These are phyloP conservation scores for Fusarium decemcellulare DNA, from an alignment of 2,329 filamentous ascomycete genomes.

Conservation along the genomic window DNA sequence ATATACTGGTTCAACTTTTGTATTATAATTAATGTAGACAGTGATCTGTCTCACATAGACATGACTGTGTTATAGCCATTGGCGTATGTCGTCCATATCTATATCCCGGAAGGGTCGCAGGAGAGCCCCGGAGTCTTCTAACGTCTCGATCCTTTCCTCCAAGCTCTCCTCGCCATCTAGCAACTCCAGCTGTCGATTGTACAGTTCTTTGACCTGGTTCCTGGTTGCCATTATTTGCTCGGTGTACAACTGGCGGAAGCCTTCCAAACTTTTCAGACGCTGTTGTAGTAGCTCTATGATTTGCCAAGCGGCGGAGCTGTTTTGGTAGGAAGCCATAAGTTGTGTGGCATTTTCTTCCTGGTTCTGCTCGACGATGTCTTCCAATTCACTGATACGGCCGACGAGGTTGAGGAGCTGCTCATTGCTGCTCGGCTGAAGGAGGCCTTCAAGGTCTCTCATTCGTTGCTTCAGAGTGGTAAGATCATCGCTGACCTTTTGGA, in stretches of 20 bases:
- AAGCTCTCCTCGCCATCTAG: slow-evolving; percentile 65
- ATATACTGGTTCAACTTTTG: no score
- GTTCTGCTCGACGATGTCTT: slow-evolving; percentile 68
- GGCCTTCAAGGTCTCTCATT: slow-evolving; percentile 53
- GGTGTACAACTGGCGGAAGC: slow-evolving; percentile 56
- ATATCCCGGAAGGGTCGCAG: slow-evolving; percentile 43
- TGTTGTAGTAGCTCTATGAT: slow-evolving; percentile 63
- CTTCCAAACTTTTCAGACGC: slow-evolving; percentile 52
- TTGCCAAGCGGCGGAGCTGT: slow-evolving; percentile 68
- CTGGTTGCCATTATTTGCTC: slow-evolving; percentile 58
- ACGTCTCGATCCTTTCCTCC: slow-evolving; percentile 68
- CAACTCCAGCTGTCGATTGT: slow-evolving; percentile 64
- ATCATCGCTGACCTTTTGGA: slow-evolving; percentile 58
- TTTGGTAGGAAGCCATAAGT: slow-evolving; percentile 68
- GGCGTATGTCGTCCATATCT: slow-evolving; percentile 12
- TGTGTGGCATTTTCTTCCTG: slow-evolving; percentile 65
- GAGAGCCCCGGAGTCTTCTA: slow-evolving; percentile 52
- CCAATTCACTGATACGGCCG: slow-evolving; percentile 62
- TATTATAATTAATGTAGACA: no score
- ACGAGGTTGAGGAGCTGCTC: slow-evolving; percentile 58
- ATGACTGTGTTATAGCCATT: no score
- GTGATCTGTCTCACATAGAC: no score
- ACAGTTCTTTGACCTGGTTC: slow-evolving; percentile 60
- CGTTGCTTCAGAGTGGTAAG: slow-evolving; percentile 48
- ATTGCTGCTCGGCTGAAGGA: slow-evolving; percentile 46